Percentiles rank a stretch among this genome's conserved stretches.
phyloP scores from a whole-genome alignment of 2,329 filamentous ascomycete species.

The Cryphonectria carpinicola region DNA sequence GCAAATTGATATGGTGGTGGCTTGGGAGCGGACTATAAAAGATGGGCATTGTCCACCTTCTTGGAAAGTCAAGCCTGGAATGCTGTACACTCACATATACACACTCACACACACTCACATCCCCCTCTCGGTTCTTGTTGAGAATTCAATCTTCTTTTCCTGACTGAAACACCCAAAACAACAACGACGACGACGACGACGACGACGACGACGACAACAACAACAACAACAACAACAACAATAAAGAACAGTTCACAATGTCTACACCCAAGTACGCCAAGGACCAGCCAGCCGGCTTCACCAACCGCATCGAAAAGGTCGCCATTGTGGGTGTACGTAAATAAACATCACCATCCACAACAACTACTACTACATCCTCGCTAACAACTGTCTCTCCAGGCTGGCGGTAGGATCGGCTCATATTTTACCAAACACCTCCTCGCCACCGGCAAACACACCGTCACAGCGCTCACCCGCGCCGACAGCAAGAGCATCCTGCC shows the following conservation, averaged over 20 bases:
- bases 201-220: no score
- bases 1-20: not conserved
- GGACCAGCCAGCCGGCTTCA: slow-evolving; percentile 32
- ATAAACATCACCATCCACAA: not conserved
- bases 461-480: slow-evolving; percentile 55
- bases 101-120: no score
- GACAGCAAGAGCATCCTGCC: slow-evolving; percentile 48
- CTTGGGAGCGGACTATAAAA: not conserved
- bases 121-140: not conserved
- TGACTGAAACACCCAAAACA: not conserved
- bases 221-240: not conserved
- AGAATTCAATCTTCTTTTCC: not conserved
- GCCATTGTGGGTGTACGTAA: slow-evolving; percentile 53
- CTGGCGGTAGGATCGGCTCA: slow-evolving; percentile 46
- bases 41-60: not conserved
- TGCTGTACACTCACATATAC: no score
- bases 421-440: slow-evolving; percentile 47
- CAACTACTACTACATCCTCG: not conserved
- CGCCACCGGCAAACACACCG: slow-evolving; percentile 50
- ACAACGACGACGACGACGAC: no score
- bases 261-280: slow-evolving; percentile 28
- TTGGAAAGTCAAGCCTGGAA: not conserved
- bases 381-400: slow-evolving; percentile 37
- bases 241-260: slow-evolving; percentile 10
- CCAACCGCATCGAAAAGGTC: slow-evolving; percentile 48